Evolutionary conservation across 1,284 basidiomycete species (phyloP).

Genomic region (Sanghuangporus sanghuang): DNA sequence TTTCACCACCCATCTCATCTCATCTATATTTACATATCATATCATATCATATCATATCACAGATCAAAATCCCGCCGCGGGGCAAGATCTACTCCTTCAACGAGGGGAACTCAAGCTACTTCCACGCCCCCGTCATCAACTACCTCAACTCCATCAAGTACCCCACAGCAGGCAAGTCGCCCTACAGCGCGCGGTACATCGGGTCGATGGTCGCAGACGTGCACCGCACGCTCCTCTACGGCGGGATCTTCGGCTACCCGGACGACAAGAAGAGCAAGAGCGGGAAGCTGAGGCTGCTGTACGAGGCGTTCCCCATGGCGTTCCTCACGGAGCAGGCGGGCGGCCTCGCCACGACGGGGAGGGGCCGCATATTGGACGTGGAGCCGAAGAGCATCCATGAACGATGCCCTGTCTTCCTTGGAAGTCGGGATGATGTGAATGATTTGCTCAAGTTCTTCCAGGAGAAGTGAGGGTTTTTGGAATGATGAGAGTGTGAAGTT

Average conservation of each 20-base stretch:
- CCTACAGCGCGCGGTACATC: conserved; percentile 94
- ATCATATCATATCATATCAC: too few species aligned
- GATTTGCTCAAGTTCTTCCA: conserved; percentile 86
- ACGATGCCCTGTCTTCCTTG: conserved; percentile 91
- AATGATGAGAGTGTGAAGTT: background rate
- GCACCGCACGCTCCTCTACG: conserved; percentile 94
- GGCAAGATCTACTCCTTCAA: conserved; percentile 99
- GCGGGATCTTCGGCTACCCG: conserved; percentile 98
- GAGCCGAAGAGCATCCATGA: conserved; percentile 88
- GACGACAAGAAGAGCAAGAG: conserved; percentile 96
- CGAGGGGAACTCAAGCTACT: conserved; percentile 96
- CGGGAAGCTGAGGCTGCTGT: conserved; percentile 92
- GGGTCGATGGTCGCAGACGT: conserved; percentile 99
- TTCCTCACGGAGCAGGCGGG: conserved; percentile 95
- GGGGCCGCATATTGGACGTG: conserved; percentile 88
- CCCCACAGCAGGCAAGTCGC: conserved; percentile 68
- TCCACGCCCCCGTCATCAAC: conserved; percentile 78
- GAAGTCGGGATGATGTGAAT: conserved; percentile 90
- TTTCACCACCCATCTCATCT: conserved; percentile 2
- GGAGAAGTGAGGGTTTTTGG: conserved; percentile 1
- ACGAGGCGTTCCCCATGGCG: conserved; percentile 99
- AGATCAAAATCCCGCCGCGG: conserved; percentile 89
- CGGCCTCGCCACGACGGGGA: conserved; percentile 93
- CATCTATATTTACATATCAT: too few species aligned
- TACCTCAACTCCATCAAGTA: conserved; percentile 97